These are phyloP conservation scores for Leptomonas seymouri DNA, from an alignment of 208 protist genomes.

Conservation along the genomic window DNA sequence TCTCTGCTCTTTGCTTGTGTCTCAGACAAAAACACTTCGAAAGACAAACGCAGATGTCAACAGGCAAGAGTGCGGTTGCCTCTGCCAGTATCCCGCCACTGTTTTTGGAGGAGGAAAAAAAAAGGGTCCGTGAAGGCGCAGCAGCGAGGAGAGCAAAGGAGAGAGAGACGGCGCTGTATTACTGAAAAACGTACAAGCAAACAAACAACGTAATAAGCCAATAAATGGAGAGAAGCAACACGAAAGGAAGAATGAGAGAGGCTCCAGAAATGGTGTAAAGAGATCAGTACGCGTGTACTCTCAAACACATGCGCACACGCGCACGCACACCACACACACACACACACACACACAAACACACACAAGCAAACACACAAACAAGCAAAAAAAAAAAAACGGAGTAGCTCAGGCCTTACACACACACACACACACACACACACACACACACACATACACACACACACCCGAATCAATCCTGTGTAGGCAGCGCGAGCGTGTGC, in stretches of 20 bases:
- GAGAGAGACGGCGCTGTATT: neutral
- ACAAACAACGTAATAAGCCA: neutral
- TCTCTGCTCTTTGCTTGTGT: neutral
- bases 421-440: no score
- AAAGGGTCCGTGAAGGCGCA: neutral
- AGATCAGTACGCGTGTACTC: no score
- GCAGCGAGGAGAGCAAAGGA: neutral
- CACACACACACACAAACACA: neutral
- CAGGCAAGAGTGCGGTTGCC: neutral
- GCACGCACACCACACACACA: no score
- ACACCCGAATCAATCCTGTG: neutral
- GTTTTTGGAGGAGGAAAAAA: neutral
- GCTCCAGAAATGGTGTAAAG: neutral
- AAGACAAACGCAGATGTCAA: neutral
- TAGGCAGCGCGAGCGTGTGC: slow-evolving; percentile 10
- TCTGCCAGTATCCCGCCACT: neutral
- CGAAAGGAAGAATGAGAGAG: neutral
- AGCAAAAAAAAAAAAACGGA: neutral
- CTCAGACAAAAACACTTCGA: no score
- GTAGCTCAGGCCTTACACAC: no score
- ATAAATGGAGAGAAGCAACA: neutral
- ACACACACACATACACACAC: no score
- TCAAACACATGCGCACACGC: no score
- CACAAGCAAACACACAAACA: neutral
- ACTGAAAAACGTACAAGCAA: neutral